Evolutionary conservation across 805 yeast species (phyloP).

Genomic region (Pichia scutulata): DNA sequence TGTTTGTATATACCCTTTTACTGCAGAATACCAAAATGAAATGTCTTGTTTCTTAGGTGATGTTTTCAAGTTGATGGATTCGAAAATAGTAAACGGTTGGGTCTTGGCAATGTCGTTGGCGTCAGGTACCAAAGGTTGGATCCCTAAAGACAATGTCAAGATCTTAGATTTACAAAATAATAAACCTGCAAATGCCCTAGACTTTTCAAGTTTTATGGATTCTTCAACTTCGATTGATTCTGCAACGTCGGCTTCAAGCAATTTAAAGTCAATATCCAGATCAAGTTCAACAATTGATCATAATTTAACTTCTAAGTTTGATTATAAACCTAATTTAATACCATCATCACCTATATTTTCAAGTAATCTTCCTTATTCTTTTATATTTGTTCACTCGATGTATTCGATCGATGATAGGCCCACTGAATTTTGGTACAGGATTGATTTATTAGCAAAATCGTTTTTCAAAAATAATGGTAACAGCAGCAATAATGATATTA

Average conservation of each 20-base stretch:
- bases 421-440: constrained; percentile 40
- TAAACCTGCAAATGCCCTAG: background rate
- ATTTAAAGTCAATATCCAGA: background rate
- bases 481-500: background rate
- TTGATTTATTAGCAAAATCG: constrained; percentile 27
- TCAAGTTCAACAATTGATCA: background rate
- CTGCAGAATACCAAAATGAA: constrained; percentile 28
- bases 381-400: constrained; percentile 25
- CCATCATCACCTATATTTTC: background rate
- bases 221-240: background rate
- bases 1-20: constrained; percentile 6
- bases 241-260: background rate
- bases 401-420: background rate
- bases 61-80: constrained; percentile 40
- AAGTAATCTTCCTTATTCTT: background rate
- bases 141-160: constrained; percentile 38
- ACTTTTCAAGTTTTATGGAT: background rate
- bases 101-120: constrained; percentile 48
- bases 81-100: constrained; percentile 44
- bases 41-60: constrained; percentile 42
- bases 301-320: background rate
- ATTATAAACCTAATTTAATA: background rate
- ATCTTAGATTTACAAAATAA: constrained; percentile 7
- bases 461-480: background rate
- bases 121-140: constrained; percentile 38